These are phyloP conservation scores for Gossypium lobatum DNA, from an alignment of 441 rosid genomes.

Conservation along the genomic window DNA sequence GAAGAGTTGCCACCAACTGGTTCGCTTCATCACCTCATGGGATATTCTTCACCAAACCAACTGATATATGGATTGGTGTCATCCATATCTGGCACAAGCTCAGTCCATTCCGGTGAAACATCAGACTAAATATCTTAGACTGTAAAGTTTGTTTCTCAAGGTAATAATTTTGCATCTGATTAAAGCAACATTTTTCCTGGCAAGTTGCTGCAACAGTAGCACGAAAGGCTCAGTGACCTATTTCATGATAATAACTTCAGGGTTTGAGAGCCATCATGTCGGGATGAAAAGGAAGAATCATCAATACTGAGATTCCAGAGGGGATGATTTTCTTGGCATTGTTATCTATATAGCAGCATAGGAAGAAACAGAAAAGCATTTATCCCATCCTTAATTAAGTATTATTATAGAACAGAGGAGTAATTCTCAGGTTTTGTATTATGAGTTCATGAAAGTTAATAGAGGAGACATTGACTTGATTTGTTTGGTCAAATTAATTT, in stretches of 20 bases:
- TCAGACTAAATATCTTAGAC: background rate
- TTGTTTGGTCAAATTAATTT: background rate
- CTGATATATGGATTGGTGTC: constrained; percentile 26
- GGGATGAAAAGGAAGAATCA: background rate
- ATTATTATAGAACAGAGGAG: too few relatives aligned
- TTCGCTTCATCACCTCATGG: constrained; percentile 84
- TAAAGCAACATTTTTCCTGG: background rate
- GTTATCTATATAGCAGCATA: background rate
- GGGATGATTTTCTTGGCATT: background rate
- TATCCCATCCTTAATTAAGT: background rate
- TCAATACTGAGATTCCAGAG: too few relatives aligned
- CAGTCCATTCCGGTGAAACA: background rate
- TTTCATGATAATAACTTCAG: background rate
- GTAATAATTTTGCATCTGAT: background rate
- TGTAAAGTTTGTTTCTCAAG: background rate
- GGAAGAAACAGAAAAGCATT: background rate
- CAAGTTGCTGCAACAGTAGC: background rate
- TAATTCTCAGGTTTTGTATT: background rate
- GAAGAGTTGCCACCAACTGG: constrained; percentile 36
- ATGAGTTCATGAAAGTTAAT: background rate
- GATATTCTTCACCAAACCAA: constrained; percentile 67
- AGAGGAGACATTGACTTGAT: background rate
- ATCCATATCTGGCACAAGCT: constrained; percentile 17
- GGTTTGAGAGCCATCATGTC: background rate
- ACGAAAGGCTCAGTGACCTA: background rate